phyloP scores from a whole-genome alignment of 139 green algal species.

The Gonium pectorale region DNA sequence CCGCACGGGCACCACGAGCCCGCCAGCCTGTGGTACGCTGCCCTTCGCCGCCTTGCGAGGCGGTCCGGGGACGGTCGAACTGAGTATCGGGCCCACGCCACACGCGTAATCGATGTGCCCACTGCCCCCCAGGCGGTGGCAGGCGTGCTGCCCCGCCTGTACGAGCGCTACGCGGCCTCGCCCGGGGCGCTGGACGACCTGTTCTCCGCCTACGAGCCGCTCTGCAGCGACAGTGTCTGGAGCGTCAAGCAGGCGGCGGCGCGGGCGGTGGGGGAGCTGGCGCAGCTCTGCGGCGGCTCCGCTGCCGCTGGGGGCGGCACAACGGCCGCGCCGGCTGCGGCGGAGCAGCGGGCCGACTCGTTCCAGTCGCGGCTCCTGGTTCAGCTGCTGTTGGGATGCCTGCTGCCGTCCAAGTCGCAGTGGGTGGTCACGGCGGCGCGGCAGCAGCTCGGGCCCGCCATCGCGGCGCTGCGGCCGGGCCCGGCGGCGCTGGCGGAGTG shows the following conservation, averaged over 20 bases:
- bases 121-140: not conserved
- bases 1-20: too few species aligned
- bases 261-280: not conserved
- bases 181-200: constrained; percentile 15
- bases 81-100: too few species aligned
- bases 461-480: not conserved
- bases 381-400: not conserved
- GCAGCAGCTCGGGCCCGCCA: not conserved
- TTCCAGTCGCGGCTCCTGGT: constrained; percentile 9
- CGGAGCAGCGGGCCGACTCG: not conserved
- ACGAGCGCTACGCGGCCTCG: not conserved
- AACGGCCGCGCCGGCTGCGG: not conserved
- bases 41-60: too few species aligned
- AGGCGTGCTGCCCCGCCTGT: constrained; percentile 1
- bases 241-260: constrained; percentile 28
- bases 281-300: not conserved
- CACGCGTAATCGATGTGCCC: too few species aligned
- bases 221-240: constrained; percentile 31
- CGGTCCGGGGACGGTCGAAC: too few species aligned
- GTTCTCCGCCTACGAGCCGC: not conserved
- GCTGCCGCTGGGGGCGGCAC: not conserved
- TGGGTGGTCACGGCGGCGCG: constrained; percentile 31
- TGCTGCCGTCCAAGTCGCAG: constrained; percentile 10
- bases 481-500: not conserved
- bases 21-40: too few species aligned